A percentile compares a stretch with the other conserved stretches of the same genome.
These are phyloP conservation scores for Punctularia strigosozonata DNA, from an alignment of 768 basidiomycete genomes.

Conservation along the genomic window DNA sequence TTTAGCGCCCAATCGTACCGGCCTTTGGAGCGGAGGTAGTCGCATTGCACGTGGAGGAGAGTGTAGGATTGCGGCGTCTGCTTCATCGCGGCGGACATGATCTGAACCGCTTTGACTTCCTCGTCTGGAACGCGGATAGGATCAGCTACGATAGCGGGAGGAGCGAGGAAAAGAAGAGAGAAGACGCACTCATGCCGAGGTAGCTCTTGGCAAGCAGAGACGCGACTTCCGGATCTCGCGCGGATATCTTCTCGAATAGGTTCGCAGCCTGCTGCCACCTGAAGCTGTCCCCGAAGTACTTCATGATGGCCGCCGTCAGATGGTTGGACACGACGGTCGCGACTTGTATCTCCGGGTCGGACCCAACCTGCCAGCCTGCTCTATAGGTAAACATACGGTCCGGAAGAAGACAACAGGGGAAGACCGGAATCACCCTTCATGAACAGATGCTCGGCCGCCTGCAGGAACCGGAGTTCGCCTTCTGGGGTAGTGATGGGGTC, in stretches of 20 bases:
- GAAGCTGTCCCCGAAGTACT: constrained; percentile 92
- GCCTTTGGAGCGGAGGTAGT: constrained; percentile 82
- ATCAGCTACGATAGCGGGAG: neutral
- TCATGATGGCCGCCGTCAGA: constrained; percentile 87
- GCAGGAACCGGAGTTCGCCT: constrained; percentile 81
- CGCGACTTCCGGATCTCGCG: constrained; percentile 83
- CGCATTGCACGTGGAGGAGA: constrained; percentile 87
- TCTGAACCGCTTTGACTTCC: constrained; percentile 95
- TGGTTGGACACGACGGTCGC: constrained; percentile 96
- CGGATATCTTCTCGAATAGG: constrained; percentile 82
- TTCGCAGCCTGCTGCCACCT: constrained; percentile 83
- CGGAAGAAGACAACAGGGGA: neutral
- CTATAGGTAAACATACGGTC: too few relatives aligned
- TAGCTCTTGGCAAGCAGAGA: constrained; percentile 82
- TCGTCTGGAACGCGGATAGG: too few relatives aligned
- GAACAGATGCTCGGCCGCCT: constrained; percentile 83
- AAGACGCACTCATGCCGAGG: constrained; percentile 87
- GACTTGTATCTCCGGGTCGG: constrained; percentile 97
- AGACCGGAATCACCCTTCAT: constrained; percentile 48
- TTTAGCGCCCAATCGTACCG: constrained; percentile 83
- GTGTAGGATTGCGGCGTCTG: constrained; percentile 89
- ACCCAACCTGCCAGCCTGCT: constrained; percentile 96
- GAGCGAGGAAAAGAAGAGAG: neutral
- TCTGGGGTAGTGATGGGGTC: constrained; percentile 89
- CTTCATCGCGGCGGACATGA: constrained; percentile 76